phyloP scores from a whole-genome alignment of 768 basidiomycete genomes.

The Rhizopogon salebrosus region DNA sequence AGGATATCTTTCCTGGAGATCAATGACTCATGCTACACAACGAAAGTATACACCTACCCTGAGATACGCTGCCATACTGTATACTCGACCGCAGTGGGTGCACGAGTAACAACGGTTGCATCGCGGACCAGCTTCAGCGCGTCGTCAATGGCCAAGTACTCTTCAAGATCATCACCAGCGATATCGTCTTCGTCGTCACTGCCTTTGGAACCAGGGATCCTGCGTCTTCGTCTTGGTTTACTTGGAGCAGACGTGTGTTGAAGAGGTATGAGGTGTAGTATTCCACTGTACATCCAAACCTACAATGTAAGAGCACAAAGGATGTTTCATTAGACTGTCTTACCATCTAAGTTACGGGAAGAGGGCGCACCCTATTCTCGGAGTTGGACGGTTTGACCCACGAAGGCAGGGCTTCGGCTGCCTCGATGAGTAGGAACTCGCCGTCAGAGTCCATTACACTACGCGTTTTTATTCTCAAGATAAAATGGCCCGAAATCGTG shows the following conservation, averaged over 20 bases:
- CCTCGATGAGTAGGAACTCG: constrained; percentile 94
- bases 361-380: constrained; percentile 79
- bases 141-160: constrained; percentile 54
- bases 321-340: constrained; percentile 27
- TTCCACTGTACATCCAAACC: constrained; percentile 88
- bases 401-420: constrained; percentile 79
- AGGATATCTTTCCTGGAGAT: constrained; percentile 56
- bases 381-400: constrained; percentile 94
- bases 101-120: constrained; percentile 46
- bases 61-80: constrained; percentile 67
- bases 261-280: constrained; percentile 84
- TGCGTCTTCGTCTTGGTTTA: constrained; percentile 47
- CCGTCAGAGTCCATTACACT: constrained; percentile 84
- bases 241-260: constrained; percentile 63
- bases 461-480: constrained; percentile 1
- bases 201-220: constrained; percentile 34
- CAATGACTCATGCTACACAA: not conserved
- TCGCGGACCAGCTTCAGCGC: constrained; percentile 63
- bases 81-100: constrained; percentile 55
- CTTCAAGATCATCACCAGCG: constrained; percentile 36
- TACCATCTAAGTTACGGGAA: constrained; percentile 23
- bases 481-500: not conserved
- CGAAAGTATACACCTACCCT: constrained; percentile 36
- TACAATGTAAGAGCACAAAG: constrained; percentile 32
- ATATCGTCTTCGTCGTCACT: constrained; percentile 48